These are phyloP conservation scores for Neonectria sp. DNA, from an alignment of 2,329 filamentous ascomycete species.

Conservation along the genomic window DNA sequence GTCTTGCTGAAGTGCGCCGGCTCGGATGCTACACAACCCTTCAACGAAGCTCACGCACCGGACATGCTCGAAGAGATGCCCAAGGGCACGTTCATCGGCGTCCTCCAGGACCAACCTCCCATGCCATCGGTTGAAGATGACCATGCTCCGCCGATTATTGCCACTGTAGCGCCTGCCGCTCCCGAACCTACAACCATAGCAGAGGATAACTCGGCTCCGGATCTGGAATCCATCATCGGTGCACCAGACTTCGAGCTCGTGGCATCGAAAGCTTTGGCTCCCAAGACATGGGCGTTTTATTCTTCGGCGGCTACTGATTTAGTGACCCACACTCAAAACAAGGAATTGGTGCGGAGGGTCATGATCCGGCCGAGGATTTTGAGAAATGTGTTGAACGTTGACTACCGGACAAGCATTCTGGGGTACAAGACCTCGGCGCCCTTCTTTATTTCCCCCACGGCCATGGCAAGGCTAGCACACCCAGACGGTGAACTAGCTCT, in stretches of 20 bases:
- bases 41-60: constrained; percentile 65
- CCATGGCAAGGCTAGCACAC: constrained; percentile 39
- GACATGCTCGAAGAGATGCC: constrained; percentile 59
- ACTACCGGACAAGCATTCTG: constrained; percentile 43
- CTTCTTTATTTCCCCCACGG: constrained; percentile 42
- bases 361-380: constrained; percentile 68
- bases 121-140: background rate
- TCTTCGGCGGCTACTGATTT: constrained; percentile 68
- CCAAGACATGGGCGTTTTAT: constrained; percentile 70
- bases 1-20: constrained; percentile 67
- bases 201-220: constrained; percentile 46
- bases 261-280: constrained; percentile 60
- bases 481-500: constrained; percentile 64
- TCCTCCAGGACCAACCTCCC: constrained; percentile 54
- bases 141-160: constrained; percentile 1
- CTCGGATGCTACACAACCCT: constrained; percentile 67
- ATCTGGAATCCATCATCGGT: constrained; percentile 63
- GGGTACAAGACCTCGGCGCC: constrained; percentile 35
- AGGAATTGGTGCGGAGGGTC: constrained; percentile 62
- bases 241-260: constrained; percentile 65
- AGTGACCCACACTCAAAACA: constrained; percentile 65
- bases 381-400: constrained; percentile 60
- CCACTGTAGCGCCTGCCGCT: background rate
- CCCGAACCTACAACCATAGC: background rate
- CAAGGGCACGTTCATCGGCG: constrained; percentile 63